Evolutionary conservation across 179 eudicot species (phyloP).

Genomic region (Nepenthes alata): DNA sequence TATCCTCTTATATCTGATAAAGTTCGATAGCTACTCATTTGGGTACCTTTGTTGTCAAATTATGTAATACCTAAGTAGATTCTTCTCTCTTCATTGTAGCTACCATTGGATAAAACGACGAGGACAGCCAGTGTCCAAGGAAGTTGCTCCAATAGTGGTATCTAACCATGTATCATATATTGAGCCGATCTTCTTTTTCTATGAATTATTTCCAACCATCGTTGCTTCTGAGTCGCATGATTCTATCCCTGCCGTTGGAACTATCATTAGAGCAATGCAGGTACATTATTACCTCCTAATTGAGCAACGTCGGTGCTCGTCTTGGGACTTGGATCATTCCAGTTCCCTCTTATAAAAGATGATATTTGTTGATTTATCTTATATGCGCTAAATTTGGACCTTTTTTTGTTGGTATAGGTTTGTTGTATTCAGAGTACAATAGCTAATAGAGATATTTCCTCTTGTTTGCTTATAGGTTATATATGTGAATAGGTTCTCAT

Average conservation of each 20-base stretch:
- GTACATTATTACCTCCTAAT: conserved; percentile 19
- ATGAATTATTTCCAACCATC: conserved; percentile 84
- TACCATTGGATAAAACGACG: conserved; percentile 87
- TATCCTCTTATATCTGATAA: no score
- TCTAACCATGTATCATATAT: conserved; percentile 93
- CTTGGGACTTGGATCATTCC: no score
- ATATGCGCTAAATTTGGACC: background rate
- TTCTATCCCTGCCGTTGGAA: conserved; percentile 82
- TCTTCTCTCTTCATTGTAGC: conserved; percentile 22
- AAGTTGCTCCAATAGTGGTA: conserved; percentile 76
- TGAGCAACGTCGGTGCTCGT: no score
- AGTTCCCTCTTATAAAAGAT: no score
- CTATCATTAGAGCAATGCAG: conserved; percentile 99
- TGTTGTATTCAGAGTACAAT: no score
- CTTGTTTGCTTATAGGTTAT: conserved; percentile 47
- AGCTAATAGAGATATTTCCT: conserved; percentile 8
- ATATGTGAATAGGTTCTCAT: conserved; percentile 80
- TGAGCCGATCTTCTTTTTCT: conserved; percentile 93
- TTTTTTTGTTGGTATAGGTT: background rate
- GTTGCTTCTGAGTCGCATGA: conserved; percentile 92
- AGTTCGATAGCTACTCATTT: no score
- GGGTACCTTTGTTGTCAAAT: no score
- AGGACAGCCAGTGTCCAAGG: conserved; percentile 89
- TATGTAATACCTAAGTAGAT: conserved; percentile 1
- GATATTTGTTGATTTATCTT: no score